Base-by-base conservation (phyloP, 345 rosid species). In the Limnanthes douglasii region DNA sequence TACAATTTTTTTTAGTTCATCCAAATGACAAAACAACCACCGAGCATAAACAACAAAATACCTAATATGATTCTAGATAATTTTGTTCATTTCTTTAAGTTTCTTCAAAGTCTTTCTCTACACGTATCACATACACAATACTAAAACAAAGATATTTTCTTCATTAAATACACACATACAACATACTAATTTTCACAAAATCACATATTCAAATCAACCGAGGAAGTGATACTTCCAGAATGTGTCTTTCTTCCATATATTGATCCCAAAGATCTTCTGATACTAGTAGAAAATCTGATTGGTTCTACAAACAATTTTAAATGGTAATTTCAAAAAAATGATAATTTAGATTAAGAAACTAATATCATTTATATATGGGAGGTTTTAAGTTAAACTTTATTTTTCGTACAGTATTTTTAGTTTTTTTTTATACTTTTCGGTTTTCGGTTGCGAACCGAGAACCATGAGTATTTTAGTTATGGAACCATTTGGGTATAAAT, bases 211-310 rank as follows among this genome's bases (percentile, higher is more conserved):
- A 34, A 15, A 40, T n/a, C n/a, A n/a, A n/a, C n/a, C n/a, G n/a
- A n/a, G n/a, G n/a, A n/a, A n/a, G n/a, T 28, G 15, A 16, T 0
- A 15, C 28, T n/a, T 15, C 69, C 71, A 42, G 73, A 75, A 24
- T 76, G 88, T 14, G 77, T 33, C 55, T n/a, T n/a, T n/a, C n/a
- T 47, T 65, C 96, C 96, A 85, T 15, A 79, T 48, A 65, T 85
- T 85, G 18, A 70, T 54, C 10, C 62, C 76, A 11, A 55, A 48
- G 8, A 57, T 48, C 33, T 51, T 62, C 67, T 73, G 88, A 54
- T 85, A 79, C 71, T 56, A 60, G 46, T 84, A 82, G 30, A 66
- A 33, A 6, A 85, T 35, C 46, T 65, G 56, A 73, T 79, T 79
- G 2, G 82, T 79, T 53, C 93, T 79, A 42, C 1, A 23, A 17